Conservation (phyloP, 768 basidiomycete species). For the Rhodotorula graminis region DNA sequence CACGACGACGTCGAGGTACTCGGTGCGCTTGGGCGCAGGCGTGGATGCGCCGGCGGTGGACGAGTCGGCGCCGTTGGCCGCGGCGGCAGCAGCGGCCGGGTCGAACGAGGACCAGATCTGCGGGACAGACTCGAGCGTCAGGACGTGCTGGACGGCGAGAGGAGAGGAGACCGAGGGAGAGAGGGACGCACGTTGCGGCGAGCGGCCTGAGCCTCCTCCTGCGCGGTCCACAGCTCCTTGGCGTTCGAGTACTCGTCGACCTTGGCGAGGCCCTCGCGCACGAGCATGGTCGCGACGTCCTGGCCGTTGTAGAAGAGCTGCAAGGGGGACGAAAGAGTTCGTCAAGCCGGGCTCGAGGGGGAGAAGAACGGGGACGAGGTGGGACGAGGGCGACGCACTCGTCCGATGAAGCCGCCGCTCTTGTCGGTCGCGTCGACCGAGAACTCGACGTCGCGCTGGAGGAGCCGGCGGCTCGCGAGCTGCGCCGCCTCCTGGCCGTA, state of each 20-base stretch:
- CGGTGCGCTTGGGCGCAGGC: constrained; percentile 51
- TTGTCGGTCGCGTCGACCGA: constrained; percentile 87
- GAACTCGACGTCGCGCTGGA: constrained; percentile 94
- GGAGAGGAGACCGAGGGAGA: neutral
- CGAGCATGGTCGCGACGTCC: constrained; percentile 78
- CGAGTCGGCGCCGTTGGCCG: constrained; percentile 22
- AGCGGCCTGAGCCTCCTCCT: constrained; percentile 77
- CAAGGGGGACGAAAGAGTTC: too few species aligned
- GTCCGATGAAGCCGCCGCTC: constrained; percentile 89
- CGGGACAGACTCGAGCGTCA: neutral
- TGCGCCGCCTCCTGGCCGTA: constrained; percentile 77
- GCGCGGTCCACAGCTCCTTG: constrained; percentile 73
- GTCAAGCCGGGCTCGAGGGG: too few species aligned
- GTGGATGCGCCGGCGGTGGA: constrained; percentile 52
- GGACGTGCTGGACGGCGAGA: neutral
- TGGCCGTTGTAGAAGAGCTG: constrained; percentile 57
- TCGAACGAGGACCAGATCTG: constrained; percentile 53
- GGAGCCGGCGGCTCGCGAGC: constrained; percentile 70
- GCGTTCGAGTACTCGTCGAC: constrained; percentile 82
- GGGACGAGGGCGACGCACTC: constrained; percentile 50
- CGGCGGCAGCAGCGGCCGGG: neutral
- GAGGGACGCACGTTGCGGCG: constrained; percentile 54
- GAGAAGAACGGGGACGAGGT: constrained; percentile 54
- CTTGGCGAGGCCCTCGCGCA: constrained; percentile 77
- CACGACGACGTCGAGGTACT: constrained; percentile 88